These are phyloP conservation scores for Anthracocystis setariae DNA, from an alignment of 1,284 basidiomycete species.

Conservation along the genomic window DNA sequence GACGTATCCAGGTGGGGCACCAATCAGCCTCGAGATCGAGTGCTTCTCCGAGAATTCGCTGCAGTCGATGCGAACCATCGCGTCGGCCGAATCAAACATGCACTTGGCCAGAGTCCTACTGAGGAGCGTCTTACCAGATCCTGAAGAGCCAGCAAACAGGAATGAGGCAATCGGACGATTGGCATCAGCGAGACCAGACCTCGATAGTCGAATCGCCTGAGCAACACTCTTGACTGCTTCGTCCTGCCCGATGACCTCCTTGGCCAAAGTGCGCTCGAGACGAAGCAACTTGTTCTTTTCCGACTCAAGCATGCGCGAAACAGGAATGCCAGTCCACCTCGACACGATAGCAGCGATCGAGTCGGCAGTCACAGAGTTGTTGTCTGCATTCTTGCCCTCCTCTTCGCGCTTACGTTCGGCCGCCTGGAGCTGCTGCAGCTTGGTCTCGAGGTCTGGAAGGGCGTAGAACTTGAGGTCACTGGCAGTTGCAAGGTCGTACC, in stretches of 20 bases:
- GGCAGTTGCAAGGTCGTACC: conserved; percentile 71
- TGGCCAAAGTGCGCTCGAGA: conserved; percentile 59
- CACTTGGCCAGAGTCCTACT: conserved; percentile 68
- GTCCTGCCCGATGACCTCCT: conserved; percentile 72
- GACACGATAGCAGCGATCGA: conserved; percentile 73
- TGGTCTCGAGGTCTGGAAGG: conserved; percentile 84
- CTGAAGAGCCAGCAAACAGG: conserved; percentile 70
- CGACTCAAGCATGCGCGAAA: conserved; percentile 67
- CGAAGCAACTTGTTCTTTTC: conserved; percentile 65
- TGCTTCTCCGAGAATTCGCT: conserved; percentile 71
- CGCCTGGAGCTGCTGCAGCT: conserved; percentile 73
- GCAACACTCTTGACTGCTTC: conserved; percentile 73
- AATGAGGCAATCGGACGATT: conserved; percentile 72
- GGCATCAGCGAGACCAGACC: conserved; percentile 72
- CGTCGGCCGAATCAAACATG: conserved; percentile 72
- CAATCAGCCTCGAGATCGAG: conserved; percentile 71
- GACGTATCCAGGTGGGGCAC: conserved; percentile 77
- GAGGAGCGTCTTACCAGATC: conserved; percentile 73
- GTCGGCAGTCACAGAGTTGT: conserved; percentile 62
- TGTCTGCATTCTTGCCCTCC: conserved; percentile 53
- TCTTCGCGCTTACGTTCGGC: conserved; percentile 70
- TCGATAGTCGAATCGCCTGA: conserved; percentile 73
- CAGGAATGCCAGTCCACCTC: conserved; percentile 71
- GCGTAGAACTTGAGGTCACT: conserved; percentile 93
- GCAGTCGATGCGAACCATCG: conserved; percentile 73